These are phyloP conservation scores for Epichloe festucae DNA, from an alignment of 2,329 filamentous ascomycete species.

Conservation along the genomic window DNA sequence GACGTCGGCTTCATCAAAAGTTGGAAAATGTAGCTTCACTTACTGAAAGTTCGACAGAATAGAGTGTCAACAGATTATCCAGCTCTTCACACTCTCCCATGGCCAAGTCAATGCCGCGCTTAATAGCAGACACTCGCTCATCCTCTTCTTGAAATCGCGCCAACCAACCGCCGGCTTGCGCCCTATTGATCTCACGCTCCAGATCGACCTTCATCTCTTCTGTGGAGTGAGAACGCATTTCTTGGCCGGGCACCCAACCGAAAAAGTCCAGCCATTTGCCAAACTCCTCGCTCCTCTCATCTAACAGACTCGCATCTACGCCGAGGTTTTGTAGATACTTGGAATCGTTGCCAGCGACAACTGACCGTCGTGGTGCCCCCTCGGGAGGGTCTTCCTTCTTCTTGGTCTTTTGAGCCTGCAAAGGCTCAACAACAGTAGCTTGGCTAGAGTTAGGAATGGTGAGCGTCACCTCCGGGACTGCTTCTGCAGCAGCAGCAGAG, in stretches of 20 bases:
- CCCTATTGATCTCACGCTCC: slow-evolving; percentile 75
- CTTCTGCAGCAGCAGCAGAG: background rate
- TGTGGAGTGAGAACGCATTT: slow-evolving; percentile 61
- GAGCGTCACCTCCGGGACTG: slow-evolving; percentile 45
- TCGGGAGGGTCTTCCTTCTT: slow-evolving; percentile 19
- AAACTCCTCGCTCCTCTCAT: slow-evolving; percentile 66
- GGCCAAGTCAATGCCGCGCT: slow-evolving; percentile 74
- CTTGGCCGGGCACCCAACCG: slow-evolving; percentile 68
- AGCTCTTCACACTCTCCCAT: slow-evolving; percentile 93
- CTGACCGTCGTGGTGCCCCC: slow-evolving; percentile 44
- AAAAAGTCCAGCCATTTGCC: slow-evolving; percentile 74
- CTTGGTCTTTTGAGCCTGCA: slow-evolving; percentile 15
- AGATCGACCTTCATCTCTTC: slow-evolving; percentile 74
- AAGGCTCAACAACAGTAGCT: slow-evolving; percentile 22
- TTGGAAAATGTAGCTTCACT: slow-evolving; percentile 19
- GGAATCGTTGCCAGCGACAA: slow-evolving; percentile 59
- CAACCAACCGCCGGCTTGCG: slow-evolving; percentile 88
- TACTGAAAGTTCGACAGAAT: slow-evolving; percentile 86
- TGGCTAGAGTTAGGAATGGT: slow-evolving; percentile 34
- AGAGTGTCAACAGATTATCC: slow-evolving; percentile 85
- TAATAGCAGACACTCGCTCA: slow-evolving; percentile 76
- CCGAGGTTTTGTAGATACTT: slow-evolving; percentile 69
- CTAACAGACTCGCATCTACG: slow-evolving; percentile 63
- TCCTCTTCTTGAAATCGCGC: slow-evolving; percentile 76
- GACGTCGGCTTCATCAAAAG: background rate